A percentile compares a stretch with the other conserved stretches of the same genome.
These are phyloP conservation scores for Podospora pseudopauciseta DNA, from an alignment of 495 filamentous ascomycete genomes.

Conservation along the genomic window DNA sequence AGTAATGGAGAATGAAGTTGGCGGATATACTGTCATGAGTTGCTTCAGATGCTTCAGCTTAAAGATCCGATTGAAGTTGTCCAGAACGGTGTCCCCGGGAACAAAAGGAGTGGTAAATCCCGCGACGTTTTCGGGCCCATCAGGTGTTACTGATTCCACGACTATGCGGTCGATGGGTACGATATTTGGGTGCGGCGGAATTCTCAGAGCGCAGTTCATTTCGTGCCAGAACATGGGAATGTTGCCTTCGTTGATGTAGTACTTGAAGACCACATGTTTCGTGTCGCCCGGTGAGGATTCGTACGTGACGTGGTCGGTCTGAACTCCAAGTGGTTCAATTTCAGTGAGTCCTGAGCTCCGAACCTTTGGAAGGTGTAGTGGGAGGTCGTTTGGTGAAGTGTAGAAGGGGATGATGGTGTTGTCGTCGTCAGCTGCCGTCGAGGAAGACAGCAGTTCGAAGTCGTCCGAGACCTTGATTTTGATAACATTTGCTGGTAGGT, in stretches of 20 bases:
- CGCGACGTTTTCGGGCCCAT: constrained; percentile 7
- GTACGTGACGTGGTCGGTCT: constrained; percentile 13
- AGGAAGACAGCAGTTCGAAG: constrained; percentile 2
- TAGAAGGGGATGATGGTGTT: constrained; percentile 6
- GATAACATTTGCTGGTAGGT: constrained; percentile 1
- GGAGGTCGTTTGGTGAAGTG: constrained; percentile 3
- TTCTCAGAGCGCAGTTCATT: constrained; percentile 31
- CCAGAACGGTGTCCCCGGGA: constrained; percentile 9
- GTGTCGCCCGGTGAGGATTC: neutral
- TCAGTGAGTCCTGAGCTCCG: constrained; percentile 14
- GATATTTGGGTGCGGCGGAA: constrained; percentile 37
- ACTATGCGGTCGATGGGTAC: constrained; percentile 36
- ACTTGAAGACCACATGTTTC: constrained; percentile 19
- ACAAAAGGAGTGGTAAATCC: constrained; percentile 20
- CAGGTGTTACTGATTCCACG: constrained; percentile 21
- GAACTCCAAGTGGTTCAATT: constrained; percentile 13
- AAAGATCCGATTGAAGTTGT: constrained; percentile 12
- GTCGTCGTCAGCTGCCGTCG: neutral
- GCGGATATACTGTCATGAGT: constrained; percentile 6
- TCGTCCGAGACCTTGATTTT: constrained; percentile 2
- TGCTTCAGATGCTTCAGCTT: constrained; percentile 17
- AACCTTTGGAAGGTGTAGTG: neutral
- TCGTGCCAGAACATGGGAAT: constrained; percentile 33
- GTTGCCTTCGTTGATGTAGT: constrained; percentile 15
- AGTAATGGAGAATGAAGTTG: neutral